Percentiles rank a stretch among this genome's conserved stretches.
Conservation (phyloP, 257 asterid species). For the Linderniella brevidens region DNA sequence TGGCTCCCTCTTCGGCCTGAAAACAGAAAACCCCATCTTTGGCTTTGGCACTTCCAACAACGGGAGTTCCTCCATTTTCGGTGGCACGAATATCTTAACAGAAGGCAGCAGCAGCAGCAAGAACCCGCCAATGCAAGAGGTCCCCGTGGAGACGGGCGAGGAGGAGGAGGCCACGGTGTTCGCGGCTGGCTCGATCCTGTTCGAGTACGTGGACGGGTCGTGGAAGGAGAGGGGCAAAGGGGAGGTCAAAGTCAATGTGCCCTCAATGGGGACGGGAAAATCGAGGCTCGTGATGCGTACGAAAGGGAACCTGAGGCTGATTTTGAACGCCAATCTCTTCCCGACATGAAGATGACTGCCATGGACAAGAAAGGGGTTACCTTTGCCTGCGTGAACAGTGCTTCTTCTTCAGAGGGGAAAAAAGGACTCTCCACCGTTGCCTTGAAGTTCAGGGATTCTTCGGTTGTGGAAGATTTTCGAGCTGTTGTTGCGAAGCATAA, state of each 20-base stretch:
- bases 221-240: conserved; percentile 98
- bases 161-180: conserved; percentile 57
- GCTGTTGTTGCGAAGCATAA: conserved; percentile 46
- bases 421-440: conserved; percentile 69
- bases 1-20: conserved; percentile 20
- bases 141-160: conserved; percentile 57
- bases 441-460: conserved; percentile 66
- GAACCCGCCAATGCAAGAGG: conserved; percentile 44
- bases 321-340: conserved; percentile 68
- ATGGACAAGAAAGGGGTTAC: conserved; percentile 94
- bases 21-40: conserved; percentile 23
- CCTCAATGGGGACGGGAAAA: conserved; percentile 35
- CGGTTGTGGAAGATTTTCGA: conserved; percentile 46
- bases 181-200: conserved; percentile 56
- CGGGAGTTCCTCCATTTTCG: conserved; percentile 32
- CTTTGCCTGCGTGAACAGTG: conserved; percentile 73
- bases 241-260: conserved; percentile 58
- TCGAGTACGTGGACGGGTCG: conserved; percentile 45
- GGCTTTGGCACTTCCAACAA: conserved; percentile 30
- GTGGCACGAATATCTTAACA: conserved; percentile 16
- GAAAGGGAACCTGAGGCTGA: conserved; percentile 65
- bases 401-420: conserved; percentile 52
- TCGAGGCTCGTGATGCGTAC: conserved; percentile 87
- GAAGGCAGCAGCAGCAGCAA: conserved; percentile 35
- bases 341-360: conserved; percentile 83